phyloP scores from a whole-genome alignment of 106 monocot genomes.

The Dendrobium officinale region DNA sequence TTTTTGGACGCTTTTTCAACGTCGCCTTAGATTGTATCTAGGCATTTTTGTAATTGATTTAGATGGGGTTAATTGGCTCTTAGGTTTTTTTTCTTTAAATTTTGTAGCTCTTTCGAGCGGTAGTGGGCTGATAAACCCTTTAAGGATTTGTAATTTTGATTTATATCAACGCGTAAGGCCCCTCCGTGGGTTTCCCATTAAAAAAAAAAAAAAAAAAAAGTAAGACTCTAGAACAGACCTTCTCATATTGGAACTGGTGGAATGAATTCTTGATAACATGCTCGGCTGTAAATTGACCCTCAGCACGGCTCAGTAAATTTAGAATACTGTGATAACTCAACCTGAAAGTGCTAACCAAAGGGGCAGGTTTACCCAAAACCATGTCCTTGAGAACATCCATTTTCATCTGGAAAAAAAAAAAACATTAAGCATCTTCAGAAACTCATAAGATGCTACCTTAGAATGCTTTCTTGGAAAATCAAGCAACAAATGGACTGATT shows the following conservation, averaged over 20 bases:
- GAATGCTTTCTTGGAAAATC: not conserved
- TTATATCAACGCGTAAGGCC: too few species aligned
- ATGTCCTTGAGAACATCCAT: conserved; percentile 88
- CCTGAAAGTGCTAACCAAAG: conserved; percentile 95
- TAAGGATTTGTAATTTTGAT: too few species aligned
- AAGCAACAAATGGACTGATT: not conserved
- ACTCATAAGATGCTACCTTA: not conserved
- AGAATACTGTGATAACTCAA: conserved; percentile 93
- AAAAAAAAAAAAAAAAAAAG: not conserved
- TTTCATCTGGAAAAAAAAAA: conserved; percentile 66
- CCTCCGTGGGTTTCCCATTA: too few species aligned
- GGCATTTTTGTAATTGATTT: too few species aligned
- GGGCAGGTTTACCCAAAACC: conserved; percentile 96
- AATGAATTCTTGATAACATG: conserved; percentile 99
- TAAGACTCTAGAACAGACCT: conserved; percentile 26
- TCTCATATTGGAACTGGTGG: conserved; percentile 99
- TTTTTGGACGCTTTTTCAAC: too few species aligned
- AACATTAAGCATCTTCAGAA: not conserved
- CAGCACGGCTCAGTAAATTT: conserved; percentile 91
- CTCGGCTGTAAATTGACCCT: conserved; percentile 98
- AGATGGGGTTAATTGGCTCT: too few species aligned
- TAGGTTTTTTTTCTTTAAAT: too few species aligned
- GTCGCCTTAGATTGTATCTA: too few species aligned
- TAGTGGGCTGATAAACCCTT: too few species aligned
- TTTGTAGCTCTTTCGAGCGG: too few species aligned